These are phyloP conservation scores for Chaetomiaceae sp. DNA, from an alignment of 2,329 filamentous ascomycete genomes.

Conservation along the genomic window DNA sequence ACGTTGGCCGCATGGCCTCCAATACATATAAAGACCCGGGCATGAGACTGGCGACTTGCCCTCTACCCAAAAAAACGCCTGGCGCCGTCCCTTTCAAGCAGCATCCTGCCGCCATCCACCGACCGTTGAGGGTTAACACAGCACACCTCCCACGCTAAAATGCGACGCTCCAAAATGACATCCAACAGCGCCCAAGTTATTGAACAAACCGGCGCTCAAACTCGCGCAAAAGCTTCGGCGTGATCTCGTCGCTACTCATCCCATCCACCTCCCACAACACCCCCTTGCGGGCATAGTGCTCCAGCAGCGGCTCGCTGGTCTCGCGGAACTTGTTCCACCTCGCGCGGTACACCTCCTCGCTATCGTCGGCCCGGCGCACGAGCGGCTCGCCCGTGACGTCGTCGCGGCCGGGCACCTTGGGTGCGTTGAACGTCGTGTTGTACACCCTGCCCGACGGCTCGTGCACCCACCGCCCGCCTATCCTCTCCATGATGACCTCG, in stretches of 20 bases:
- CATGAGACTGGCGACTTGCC: not conserved
- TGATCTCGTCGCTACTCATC: slow-evolving; percentile 91
- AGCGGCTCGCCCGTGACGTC: slow-evolving; percentile 87
- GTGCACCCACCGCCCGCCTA: slow-evolving; percentile 90
- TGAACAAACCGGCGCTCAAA: slow-evolving; percentile 69
- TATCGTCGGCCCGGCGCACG: slow-evolving; percentile 79
- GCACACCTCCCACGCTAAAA: not conserved
- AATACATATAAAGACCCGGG: slow-evolving; percentile 3
- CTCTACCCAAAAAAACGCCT: slow-evolving; percentile 13
- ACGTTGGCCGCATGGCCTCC: not conserved
- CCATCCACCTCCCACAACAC: slow-evolving; percentile 85
- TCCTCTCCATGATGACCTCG: slow-evolving; percentile 81
- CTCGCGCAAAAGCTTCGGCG: slow-evolving; percentile 78
- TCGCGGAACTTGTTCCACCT: slow-evolving; percentile 82
- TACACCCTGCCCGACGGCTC: slow-evolving; percentile 87
- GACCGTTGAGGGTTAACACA: slow-evolving; percentile 13
- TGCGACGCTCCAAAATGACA: not conserved
- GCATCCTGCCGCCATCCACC: not conserved
- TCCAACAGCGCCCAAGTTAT: not conserved
- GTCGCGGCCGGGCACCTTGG: slow-evolving; percentile 73
- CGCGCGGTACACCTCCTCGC: slow-evolving; percentile 76
- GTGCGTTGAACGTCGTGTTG: slow-evolving; percentile 89
- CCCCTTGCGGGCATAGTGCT: slow-evolving; percentile 81
- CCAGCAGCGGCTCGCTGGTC: slow-evolving; percentile 76
- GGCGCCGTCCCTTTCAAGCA: not conserved